Evolutionary conservation across 352 stramenopile genomes (phyloP), one percentile per base, ranked within the genome.

Genomic region (Blastocystis sp.): DNA sequence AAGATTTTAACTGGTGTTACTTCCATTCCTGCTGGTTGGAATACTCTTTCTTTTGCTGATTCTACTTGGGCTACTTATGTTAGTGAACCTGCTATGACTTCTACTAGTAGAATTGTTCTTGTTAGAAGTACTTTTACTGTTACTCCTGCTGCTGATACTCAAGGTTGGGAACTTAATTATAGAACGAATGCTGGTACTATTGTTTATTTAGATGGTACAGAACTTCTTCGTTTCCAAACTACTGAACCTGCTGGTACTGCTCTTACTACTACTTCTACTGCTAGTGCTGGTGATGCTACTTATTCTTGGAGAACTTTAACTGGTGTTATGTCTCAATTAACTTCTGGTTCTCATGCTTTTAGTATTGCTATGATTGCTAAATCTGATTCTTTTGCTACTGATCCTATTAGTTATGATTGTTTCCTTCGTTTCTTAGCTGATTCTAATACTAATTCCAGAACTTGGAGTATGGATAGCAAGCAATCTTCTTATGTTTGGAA

Each of bases 71-170:
- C 16, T 2, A 44, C 46, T 3, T 35, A 44, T 21, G 11, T 27
- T 28, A 23, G 27, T 35, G 16, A 13, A 13, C 13, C 4, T 44
- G 32, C 32, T 44, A 32, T 35, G 9, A 18, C 46, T 9, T 24
- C 46, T 2, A 9, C 27, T 4, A 32, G 44, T 6, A 42, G 27
- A 16, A 32, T 56, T 4, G 11, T 28, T 25, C 30, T 56, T 16
- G 41, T 44, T 35, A 47, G 23, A 13, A 44, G 11, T 2, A 25
- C 46, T 3, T 56, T 56, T 35, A 56, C 19, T 27, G 46, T 56
- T 7, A 23, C 46, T 2, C 31, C 31, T 13, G 33, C 16, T 16
- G 44, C 31, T 16, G 13, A 18, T 4, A 44, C 16, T 35, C 46
- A 56, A 11, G 46, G 46, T 7, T 56, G 28, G 16, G 46, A 56